These are phyloP conservation scores for Striga hermonthica DNA, from an alignment of 305 asterid genomes.

Conservation along the genomic window DNA sequence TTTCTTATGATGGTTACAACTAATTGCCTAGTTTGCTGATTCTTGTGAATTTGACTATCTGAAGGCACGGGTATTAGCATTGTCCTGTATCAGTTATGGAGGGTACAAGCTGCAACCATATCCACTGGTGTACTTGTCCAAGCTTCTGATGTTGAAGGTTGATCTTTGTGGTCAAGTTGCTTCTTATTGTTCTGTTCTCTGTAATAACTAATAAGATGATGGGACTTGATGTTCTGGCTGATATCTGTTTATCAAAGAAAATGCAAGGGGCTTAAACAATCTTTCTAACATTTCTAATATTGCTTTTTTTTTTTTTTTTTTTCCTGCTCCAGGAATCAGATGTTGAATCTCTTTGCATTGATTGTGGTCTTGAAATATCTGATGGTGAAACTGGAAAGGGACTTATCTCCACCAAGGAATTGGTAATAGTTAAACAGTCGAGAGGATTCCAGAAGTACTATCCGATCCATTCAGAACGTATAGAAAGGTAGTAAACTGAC, in stretches of 20 bases:
- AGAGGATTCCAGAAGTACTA: slow-evolving; percentile 49
- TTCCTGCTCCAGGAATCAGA: slow-evolving; percentile 57
- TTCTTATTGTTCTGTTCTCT: slow-evolving; percentile 17
- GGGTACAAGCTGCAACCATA: slow-evolving; percentile 89
- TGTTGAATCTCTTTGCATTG: slow-evolving; percentile 63
- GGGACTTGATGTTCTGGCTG: slow-evolving; percentile 18
- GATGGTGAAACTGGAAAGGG: slow-evolving; percentile 51
- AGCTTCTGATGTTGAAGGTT: slow-evolving; percentile 75
- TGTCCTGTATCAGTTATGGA: slow-evolving; percentile 66
- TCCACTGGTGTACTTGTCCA: slow-evolving; percentile 66
- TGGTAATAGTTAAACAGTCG: slow-evolving; percentile 44
- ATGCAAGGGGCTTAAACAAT: slow-evolving; percentile 20
- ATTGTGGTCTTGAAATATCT: slow-evolving; percentile 62
- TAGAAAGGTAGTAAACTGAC: slow-evolving; percentile 48
- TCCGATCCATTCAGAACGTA: slow-evolving; percentile 58
- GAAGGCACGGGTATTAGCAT: slow-evolving; percentile 73
- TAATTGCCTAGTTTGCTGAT: slow-evolving; percentile 23
- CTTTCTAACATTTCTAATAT: slow-evolving; percentile 28
- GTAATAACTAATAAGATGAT: not conserved
- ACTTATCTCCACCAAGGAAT: slow-evolving; percentile 58
- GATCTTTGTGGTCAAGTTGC: slow-evolving; percentile 9
- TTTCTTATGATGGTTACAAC: slow-evolving; percentile 21
- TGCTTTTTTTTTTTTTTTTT: not conserved
- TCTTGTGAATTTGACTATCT: slow-evolving; percentile 27
- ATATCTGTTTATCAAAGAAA: slow-evolving; percentile 20